Evolutionary conservation across 352 stramenopile genomes (phyloP), one percentile per base, ranked within the genome.

Genomic region (Aphanomyces invadans): DNA sequence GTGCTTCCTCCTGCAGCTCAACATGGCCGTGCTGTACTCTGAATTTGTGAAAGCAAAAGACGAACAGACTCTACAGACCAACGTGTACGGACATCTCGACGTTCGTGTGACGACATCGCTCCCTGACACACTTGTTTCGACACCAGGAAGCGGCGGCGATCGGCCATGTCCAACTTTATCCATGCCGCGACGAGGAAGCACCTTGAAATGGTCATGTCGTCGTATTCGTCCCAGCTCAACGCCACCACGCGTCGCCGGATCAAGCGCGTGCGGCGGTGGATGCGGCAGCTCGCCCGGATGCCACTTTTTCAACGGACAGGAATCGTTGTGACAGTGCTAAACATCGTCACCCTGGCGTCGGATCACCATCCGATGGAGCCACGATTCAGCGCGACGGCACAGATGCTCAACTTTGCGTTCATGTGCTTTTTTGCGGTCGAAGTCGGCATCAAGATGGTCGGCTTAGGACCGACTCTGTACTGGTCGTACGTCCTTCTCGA

Each of bases 1-100:
- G 0, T 97, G 96, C 63, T 97, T 98, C 68, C 76, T 97, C n/a
- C 89, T 98, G 72, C 97, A 98, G 66, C 71, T 98, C 26, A 88
- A 86, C 7, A 78, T 98, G 19, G 91, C 90, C 9, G 92, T 98
- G 54, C 92, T 98, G 71, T 93, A 83, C 19, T 84, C 96, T 21
- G 84, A 95, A 36, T 97, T 96, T 31, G 57, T 53, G 28, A 32
- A 61, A 52, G 68, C 69, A 23, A 69, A 71, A 23, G 74, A 65
- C 2, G 28, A 55, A 5, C 73, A 68, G 2, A 55, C 66, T 1
- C 60, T 72, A 1, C 72, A 84, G 5, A 80, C 81, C 29, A 46
- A 67, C 11, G 60, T n/a, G 60, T 67, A 59, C 21, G 42, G 3
- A n/a, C 62, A 78, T 29, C 66, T 75, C 38, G 19, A 77, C 2